phyloP scores from a whole-genome alignment of 345 rosid genomes.

The Salix brachista region DNA sequence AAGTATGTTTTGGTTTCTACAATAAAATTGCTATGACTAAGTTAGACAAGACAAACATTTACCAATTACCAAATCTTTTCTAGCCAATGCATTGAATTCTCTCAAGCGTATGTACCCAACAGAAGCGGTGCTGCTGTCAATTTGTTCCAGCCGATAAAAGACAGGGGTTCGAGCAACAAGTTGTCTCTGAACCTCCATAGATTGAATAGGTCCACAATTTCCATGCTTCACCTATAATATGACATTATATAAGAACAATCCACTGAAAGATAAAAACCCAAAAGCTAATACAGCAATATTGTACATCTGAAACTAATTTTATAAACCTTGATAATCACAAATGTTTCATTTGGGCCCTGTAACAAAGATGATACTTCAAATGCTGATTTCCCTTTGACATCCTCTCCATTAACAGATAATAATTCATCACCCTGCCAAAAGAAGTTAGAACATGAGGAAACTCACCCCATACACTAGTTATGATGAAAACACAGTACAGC shows the following conservation, averaged over 20 bases:
- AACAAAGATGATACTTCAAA: conserved; percentile 89
- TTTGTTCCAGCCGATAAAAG: conserved; percentile 73
- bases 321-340: conserved; percentile 69
- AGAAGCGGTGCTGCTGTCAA: conserved; percentile 53
- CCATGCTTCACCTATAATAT: conserved; percentile 82
- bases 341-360: conserved; percentile 90
- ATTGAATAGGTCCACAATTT: conserved; percentile 67
- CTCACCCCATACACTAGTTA: not conserved
- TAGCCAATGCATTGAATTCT: conserved; percentile 94
- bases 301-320: not conserved
- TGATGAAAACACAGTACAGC: not conserved
- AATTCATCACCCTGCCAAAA: conserved; percentile 76
- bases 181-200: conserved; percentile 74
- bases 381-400: conserved; percentile 80
- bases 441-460: conserved; percentile 2
- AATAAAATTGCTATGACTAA: not conserved
- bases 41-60: conserved; percentile 17
- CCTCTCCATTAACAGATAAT: conserved; percentile 71
- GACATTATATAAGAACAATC: not conserved
- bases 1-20: not conserved
- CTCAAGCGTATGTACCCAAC: conserved; percentile 78
- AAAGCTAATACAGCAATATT: conserved; percentile 4
- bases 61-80: conserved; percentile 89
- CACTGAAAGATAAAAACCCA: not conserved
- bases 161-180: conserved; percentile 81